Conservation (phyloP, 179 eudicot species). For the Silene noctiflora region DNA sequence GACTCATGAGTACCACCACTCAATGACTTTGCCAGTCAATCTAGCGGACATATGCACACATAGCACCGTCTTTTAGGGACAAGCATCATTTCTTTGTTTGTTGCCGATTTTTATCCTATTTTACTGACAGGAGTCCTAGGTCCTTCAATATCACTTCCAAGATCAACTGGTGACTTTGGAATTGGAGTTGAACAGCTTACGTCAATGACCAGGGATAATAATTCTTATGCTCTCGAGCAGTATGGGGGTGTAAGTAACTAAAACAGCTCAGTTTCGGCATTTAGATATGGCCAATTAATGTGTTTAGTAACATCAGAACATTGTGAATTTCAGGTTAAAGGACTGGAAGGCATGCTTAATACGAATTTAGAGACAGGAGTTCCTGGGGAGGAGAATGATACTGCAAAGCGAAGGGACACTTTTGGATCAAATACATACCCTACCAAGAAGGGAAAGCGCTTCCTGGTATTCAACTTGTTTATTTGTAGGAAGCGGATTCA, state of each 20-base stretch:
- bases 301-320: constrained; percentile 1
- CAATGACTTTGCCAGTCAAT: not conserved
- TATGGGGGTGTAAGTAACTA: constrained; percentile 69
- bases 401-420: constrained; percentile 51
- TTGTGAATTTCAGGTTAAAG: constrained; percentile 51
- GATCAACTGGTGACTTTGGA: constrained; percentile 52
- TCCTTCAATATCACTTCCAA: constrained; percentile 47
- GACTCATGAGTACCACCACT: no score
- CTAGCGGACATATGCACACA: no score
- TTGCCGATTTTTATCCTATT: no score
- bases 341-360: constrained; percentile 55
- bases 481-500: not conserved
- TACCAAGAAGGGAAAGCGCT: constrained; percentile 65
- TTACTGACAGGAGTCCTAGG: constrained; percentile 34
- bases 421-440: constrained; percentile 95
- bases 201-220: constrained; percentile 69
- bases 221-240: constrained; percentile 52
- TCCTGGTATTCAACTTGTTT: constrained; percentile 43
- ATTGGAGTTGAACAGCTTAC: constrained; percentile 68
- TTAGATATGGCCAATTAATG: not conserved
- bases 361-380: constrained; percentile 62
- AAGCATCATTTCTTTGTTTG: constrained; percentile 11
- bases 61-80: no score
- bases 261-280: not conserved
- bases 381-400: constrained; percentile 48